These are phyloP conservation scores for Glycyrrhiza uralensis DNA, from an alignment of 306 rosid genomes.

Conservation along the genomic window DNA sequence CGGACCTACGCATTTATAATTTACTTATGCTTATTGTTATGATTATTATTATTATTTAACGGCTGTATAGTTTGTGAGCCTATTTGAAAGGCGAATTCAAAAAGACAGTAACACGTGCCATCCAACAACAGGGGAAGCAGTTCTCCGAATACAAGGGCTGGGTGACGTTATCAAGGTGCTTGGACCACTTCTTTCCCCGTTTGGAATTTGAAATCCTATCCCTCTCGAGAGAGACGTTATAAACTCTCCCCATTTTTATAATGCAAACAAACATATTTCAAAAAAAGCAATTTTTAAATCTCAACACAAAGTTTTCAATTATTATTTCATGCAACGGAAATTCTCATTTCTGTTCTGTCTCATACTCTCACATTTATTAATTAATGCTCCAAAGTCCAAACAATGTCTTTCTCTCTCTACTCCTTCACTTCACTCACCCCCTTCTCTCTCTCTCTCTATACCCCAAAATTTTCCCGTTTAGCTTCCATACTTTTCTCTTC, in stretches of 20 bases:
- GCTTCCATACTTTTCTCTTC: not conserved
- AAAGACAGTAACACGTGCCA: constrained; percentile 1
- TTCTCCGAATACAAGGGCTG: not conserved
- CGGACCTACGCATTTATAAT: too few relatives aligned
- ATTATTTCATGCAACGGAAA: not conserved
- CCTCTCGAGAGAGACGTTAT: constrained; percentile 76
- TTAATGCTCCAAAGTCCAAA: constrained; percentile 32
- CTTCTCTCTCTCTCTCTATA: not conserved
- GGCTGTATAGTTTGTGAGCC: not conserved
- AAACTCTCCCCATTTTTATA: constrained; percentile 37
- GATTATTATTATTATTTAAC: not conserved
- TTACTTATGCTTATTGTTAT: too few relatives aligned
- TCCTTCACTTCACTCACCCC: not conserved
- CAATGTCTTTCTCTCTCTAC: constrained; percentile 4
- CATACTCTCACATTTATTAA: constrained; percentile 44
- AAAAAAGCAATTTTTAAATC: constrained; percentile 3
- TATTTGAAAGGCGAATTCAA: not conserved
- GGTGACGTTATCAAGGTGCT: constrained; percentile 36
- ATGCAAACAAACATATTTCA: constrained; percentile 27
- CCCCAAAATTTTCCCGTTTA: not conserved
- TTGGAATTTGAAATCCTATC: constrained; percentile 75
- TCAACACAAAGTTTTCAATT: not conserved
- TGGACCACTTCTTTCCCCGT: constrained; percentile 30
- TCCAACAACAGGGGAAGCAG: not conserved
- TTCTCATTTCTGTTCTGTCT: constrained; percentile 18